These are phyloP conservation scores for Leptomonas seymouri DNA, from an alignment of 208 protist species.

Conservation along the genomic window DNA sequence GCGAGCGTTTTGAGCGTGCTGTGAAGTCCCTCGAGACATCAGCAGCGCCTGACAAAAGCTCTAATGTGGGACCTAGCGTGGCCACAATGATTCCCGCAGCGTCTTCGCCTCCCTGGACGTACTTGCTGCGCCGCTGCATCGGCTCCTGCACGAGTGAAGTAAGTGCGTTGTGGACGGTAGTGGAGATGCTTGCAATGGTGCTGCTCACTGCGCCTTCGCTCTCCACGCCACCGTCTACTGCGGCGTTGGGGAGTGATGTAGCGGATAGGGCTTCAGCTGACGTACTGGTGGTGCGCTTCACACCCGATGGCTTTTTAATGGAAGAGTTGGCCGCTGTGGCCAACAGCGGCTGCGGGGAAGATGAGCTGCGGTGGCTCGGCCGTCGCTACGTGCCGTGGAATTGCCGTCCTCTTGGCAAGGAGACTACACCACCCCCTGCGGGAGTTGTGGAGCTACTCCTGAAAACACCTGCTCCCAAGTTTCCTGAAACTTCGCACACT, in stretches of 20 bases:
- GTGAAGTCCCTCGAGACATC: neutral
- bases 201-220: neutral
- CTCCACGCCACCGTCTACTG: neutral
- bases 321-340: no score
- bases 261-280: neutral
- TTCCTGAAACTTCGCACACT: neutral
- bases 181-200: slow-evolving; percentile 3
- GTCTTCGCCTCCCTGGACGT: neutral
- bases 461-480: neutral
- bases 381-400: slow-evolving; percentile 19
- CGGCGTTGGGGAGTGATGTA: no score
- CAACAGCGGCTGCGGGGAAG: neutral
- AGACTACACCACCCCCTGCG: slow-evolving; percentile 12
- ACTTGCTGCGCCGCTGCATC: slow-evolving; percentile 14
- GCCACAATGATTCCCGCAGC: neutral
- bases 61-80: neutral
- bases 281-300: neutral
- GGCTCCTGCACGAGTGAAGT: slow-evolving; percentile 1
- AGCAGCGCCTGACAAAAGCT: neutral
- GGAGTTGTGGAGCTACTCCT: slow-evolving; percentile 23
- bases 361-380: slow-evolving; percentile 18
- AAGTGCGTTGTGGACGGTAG: slow-evolving; percentile 28
- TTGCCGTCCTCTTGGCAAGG: slow-evolving; percentile 20
- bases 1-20: neutral
- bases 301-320: neutral